Conservation (phyloP, 2,329 filamentous ascomycete genomes). For the Calcarisporium arbuscula region DNA sequence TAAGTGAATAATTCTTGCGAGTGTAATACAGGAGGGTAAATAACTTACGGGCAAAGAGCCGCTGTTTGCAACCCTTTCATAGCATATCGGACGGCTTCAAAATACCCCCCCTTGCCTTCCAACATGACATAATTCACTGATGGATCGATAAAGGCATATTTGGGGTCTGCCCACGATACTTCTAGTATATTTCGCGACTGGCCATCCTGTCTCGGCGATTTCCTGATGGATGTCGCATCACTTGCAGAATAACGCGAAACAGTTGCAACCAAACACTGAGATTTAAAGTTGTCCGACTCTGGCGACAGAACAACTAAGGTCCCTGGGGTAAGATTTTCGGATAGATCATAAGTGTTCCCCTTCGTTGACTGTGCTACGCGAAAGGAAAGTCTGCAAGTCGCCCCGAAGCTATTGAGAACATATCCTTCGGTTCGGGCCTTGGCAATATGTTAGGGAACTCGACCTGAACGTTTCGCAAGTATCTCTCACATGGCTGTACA, state of each 20-base stretch:
- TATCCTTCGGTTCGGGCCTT: slow-evolving; percentile 64
- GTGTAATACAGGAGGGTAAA: slow-evolving; percentile 7
- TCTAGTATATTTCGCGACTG: slow-evolving; percentile 62
- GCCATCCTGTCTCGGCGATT: slow-evolving; percentile 13
- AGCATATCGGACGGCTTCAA: slow-evolving; percentile 67
- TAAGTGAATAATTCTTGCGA: background rate
- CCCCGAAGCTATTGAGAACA: slow-evolving; percentile 54
- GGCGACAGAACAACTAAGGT: slow-evolving; percentile 48
- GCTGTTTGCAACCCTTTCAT: slow-evolving; percentile 65
- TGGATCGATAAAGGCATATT: slow-evolving; percentile 62
- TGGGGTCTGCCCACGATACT: slow-evolving; percentile 58
- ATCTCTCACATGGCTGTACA: slow-evolving; percentile 62
- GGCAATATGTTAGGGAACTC: background rate
- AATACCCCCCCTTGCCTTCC: slow-evolving; percentile 68
- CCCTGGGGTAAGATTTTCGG: slow-evolving; percentile 45
- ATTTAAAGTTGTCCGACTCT: slow-evolving; percentile 54
- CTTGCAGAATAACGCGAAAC: slow-evolving; percentile 59
- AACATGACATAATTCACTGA: slow-evolving; percentile 69
- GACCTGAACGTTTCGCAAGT: background rate
- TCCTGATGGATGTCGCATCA: slow-evolving; percentile 1
- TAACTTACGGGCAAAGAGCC: slow-evolving; percentile 44
- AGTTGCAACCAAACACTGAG: slow-evolving; percentile 60
- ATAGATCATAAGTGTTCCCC: slow-evolving; percentile 57
- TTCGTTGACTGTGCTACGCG: slow-evolving; percentile 59
- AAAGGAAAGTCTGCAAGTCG: slow-evolving; percentile 64